Percentiles rank a stretch among this genome's conserved stretches.
These are phyloP conservation scores for Sporothrix luriei DNA, from an alignment of 2,329 filamentous ascomycete species.

Conservation along the genomic window DNA sequence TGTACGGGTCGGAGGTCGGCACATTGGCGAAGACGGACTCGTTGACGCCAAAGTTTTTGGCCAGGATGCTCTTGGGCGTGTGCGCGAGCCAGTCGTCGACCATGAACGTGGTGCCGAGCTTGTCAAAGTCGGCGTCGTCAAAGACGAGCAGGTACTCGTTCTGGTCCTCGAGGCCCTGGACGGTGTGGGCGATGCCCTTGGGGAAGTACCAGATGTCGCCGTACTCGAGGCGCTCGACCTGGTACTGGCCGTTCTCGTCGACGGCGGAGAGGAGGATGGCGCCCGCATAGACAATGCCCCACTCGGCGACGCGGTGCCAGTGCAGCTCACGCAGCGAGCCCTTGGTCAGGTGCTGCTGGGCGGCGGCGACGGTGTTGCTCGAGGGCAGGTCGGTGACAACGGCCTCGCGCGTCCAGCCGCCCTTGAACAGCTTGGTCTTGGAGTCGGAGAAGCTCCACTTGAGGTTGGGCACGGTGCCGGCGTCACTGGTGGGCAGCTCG, in stretches of 20 bases:
- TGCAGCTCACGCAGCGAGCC: conserved; percentile 67
- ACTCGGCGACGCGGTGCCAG: conserved; percentile 70
- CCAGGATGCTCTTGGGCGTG: conserved; percentile 63
- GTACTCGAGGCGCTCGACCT: conserved; percentile 58
- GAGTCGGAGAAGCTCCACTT: conserved; percentile 72
- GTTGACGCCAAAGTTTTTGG: conserved; percentile 69
- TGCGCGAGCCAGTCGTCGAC: conserved; percentile 71
- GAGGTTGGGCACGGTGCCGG: conserved; percentile 65
- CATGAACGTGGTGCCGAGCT: conserved; percentile 68
- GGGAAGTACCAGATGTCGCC: conserved; percentile 63
- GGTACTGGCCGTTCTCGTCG: conserved; percentile 61
- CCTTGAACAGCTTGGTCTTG: conserved; percentile 62
- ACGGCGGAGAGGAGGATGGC: conserved; percentile 62
- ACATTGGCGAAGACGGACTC: conserved; percentile 61
- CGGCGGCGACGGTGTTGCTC: conserved; percentile 67
- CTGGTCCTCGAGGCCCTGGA: conserved; percentile 59
- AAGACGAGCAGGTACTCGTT: conserved; percentile 64
- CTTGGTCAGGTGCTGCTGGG: conserved; percentile 69
- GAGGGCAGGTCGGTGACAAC: conserved; percentile 67
- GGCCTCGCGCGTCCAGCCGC: conserved; percentile 68
- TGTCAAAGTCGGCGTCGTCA: conserved; percentile 67
- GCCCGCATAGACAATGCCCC: conserved; percentile 64
- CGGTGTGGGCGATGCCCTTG: conserved; percentile 53
- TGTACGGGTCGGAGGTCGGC: conserved; percentile 62
- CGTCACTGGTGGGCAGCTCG: conserved; percentile 60